phyloP scores from a whole-genome alignment of 2,329 filamentous ascomycete species.

The Diaporthe citri region DNA sequence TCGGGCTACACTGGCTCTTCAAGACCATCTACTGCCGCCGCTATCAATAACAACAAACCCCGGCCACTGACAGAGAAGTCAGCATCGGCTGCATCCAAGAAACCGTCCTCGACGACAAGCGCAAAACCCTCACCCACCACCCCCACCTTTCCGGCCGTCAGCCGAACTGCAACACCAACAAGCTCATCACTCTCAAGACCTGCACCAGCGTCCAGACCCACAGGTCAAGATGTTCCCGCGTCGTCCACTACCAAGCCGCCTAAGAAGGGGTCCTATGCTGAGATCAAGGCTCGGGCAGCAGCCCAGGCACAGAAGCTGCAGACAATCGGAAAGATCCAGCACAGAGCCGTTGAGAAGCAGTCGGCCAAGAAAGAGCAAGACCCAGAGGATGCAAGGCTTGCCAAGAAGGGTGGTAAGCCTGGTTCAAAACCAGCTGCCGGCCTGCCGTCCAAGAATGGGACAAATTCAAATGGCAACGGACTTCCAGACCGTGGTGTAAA shows the following conservation, averaged over 20 bases:
- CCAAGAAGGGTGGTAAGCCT: constrained; percentile 41
- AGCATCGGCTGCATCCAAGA: constrained; percentile 37
- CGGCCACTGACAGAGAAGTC: constrained; percentile 41
- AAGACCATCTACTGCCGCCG: constrained; percentile 43
- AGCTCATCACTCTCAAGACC: constrained; percentile 20
- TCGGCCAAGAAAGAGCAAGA: constrained; percentile 67
- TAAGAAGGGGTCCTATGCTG: constrained; percentile 81
- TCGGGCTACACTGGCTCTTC: constrained; percentile 39
- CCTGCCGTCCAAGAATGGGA: constrained; percentile 41
- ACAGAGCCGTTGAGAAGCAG: constrained; percentile 78
- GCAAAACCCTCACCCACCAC: constrained; percentile 36
- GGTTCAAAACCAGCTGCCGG: constrained; percentile 24
- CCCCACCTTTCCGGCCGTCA: constrained; percentile 26
- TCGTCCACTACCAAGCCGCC: constrained; percentile 56
- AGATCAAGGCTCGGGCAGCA: constrained; percentile 80
- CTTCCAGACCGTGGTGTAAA: constrained; percentile 29
- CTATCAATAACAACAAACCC: constrained; percentile 42
- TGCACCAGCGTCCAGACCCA: constrained; percentile 24
- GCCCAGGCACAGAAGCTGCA: constrained; percentile 72
- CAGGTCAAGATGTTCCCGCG: constrained; percentile 51
- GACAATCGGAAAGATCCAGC: constrained; percentile 79
- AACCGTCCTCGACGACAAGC: constrained; percentile 30
- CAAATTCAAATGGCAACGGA: constrained; percentile 33
- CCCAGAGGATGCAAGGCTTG: constrained; percentile 54
- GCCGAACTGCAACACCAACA: constrained; percentile 19